phyloP scores from a whole-genome alignment of 2,329 filamentous ascomycete species.

The Scytalidium sp. region DNA sequence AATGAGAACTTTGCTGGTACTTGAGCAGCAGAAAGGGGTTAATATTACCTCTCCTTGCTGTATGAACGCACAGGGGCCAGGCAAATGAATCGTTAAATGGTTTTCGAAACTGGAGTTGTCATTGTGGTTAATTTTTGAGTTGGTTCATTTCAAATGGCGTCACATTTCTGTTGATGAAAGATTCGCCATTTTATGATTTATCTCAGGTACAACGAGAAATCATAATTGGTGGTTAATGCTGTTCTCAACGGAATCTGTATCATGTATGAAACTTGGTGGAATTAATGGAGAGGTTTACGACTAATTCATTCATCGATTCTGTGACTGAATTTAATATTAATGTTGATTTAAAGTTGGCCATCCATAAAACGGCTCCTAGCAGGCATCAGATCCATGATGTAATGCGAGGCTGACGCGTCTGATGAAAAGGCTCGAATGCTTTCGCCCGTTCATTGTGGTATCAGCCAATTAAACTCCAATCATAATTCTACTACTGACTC shows the following conservation, averaged over 20 bases:
- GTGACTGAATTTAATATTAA: too few species aligned
- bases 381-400: too few species aligned
- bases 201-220: conserved; percentile 8
- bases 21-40: conserved; percentile 19
- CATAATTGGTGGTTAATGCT: background rate
- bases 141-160: conserved; percentile 24
- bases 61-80: conserved; percentile 34
- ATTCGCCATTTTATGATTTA: conserved; percentile 10
- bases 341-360: background rate
- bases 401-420: background rate
- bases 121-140: conserved; percentile 27
- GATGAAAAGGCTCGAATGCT: too few species aligned
- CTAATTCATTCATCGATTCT: background rate
- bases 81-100: conserved; percentile 30
- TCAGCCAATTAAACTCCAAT: background rate
- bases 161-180: conserved; percentile 18
- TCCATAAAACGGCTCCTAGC: too few species aligned
- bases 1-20: conserved; percentile 7
- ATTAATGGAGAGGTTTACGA: conserved; percentile 1
- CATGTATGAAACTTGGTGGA: conserved; percentile 1
- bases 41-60: conserved; percentile 31
- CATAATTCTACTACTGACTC: too few species aligned
- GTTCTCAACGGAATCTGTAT: conserved; percentile 2
- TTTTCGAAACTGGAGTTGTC: conserved; percentile 32
- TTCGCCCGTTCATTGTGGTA: background rate